A percentile compares a stretch with the other conserved stretches of the same genome.
These are phyloP conservation scores for Phylloporus gajari DNA, from an alignment of 1,284 basidiomycete genomes.

Conservation along the genomic window DNA sequence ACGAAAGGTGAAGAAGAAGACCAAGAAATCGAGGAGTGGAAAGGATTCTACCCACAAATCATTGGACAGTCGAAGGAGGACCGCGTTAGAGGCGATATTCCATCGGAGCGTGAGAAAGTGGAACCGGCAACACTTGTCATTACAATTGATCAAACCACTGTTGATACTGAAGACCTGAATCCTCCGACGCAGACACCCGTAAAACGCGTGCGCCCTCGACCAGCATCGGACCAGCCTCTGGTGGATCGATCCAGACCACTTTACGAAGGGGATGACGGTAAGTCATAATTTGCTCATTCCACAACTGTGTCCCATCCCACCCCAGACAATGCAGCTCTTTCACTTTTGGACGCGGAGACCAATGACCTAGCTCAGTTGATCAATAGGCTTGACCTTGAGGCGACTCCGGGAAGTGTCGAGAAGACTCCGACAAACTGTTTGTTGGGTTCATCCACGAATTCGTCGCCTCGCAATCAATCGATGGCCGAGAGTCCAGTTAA, in stretches of 20 bases:
- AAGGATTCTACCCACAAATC: conserved; percentile 37
- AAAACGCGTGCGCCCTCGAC: conserved; percentile 62
- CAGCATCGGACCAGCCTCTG: conserved; percentile 73
- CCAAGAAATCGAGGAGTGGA: conserved; percentile 42
- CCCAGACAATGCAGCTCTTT: conserved; percentile 63
- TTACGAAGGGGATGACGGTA: conserved; percentile 61
- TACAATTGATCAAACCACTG: conserved; percentile 41
- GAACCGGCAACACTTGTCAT: conserved; percentile 3
- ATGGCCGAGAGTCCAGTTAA: conserved; percentile 55
- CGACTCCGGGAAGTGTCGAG: conserved; percentile 70
- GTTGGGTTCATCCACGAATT: neutral
- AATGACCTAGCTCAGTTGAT: conserved; percentile 81
- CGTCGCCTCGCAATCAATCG: conserved; percentile 9
- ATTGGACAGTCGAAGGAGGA: conserved; percentile 58
- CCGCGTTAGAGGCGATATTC: conserved; percentile 61
- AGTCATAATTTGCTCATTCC: conserved; percentile 22
- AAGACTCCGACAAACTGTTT: conserved; percentile 51
- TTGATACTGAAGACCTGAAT: conserved; percentile 42
- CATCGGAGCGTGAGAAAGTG: conserved; percentile 32
- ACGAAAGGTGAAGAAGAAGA: conserved; percentile 31
- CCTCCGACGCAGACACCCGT: conserved; percentile 55
- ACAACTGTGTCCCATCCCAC: conserved; percentile 17
- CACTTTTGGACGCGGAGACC: conserved; percentile 77
- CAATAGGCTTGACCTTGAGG: conserved; percentile 76
- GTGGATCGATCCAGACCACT: conserved; percentile 61